phyloP scores from a whole-genome alignment of 1,139 yeast genomes.

The Pichia sp. region DNA sequence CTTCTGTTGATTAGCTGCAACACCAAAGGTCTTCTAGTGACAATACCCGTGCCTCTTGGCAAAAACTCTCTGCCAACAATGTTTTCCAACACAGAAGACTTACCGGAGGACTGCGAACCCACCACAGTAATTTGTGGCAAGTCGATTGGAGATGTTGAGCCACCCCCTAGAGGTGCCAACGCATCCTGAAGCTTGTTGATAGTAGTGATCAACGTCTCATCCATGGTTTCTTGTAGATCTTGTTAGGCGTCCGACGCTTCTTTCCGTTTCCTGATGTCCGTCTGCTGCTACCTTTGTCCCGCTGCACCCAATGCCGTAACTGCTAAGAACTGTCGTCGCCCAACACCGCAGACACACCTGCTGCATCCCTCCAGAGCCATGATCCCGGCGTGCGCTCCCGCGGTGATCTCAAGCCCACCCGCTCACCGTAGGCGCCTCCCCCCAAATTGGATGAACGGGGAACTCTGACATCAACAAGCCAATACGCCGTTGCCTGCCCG shows the following conservation, averaged over 20 bases:
- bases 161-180: constrained; percentile 87
- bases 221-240: constrained; percentile 50
- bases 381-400: neutral
- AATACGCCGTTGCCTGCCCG: neutral
- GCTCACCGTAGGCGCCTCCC: no score
- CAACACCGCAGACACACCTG: neutral
- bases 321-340: no score
- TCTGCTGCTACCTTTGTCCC: neutral
- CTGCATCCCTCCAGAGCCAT: neutral
- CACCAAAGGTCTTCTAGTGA: constrained; percentile 86
- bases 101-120: constrained; percentile 93
- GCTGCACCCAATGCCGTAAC: no score
- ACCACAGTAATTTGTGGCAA: constrained; percentile 95
- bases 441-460: neutral
- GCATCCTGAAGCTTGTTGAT: constrained; percentile 94
- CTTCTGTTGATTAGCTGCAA: constrained; percentile 65
- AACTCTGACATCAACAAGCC: constrained; percentile 39
- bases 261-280: neutral
- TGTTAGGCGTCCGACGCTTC: neutral
- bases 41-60: constrained; percentile 94
- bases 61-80: constrained; percentile 90
- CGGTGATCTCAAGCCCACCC: neutral
- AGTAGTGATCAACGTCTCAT: constrained; percentile 81
- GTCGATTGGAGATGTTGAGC: constrained; percentile 79
- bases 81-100: constrained; percentile 85